Percentiles rank a stretch among this genome's conserved stretches.
These are phyloP conservation scores for Flaveria bidentis DNA, from an alignment of 129 eudicot species.

Conservation along the genomic window DNA sequence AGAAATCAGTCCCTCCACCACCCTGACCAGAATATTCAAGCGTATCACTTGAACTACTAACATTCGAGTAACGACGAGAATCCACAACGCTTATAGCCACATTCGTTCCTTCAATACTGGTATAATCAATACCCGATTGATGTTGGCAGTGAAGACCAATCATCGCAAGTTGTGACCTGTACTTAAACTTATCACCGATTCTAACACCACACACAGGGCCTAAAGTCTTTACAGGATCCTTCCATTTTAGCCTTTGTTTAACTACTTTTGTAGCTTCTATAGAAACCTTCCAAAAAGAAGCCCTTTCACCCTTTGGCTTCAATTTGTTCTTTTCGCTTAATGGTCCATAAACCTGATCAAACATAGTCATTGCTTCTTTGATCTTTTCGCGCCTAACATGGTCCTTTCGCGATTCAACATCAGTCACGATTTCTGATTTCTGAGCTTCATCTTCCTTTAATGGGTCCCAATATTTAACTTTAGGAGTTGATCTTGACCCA, in stretches of 20 bases:
- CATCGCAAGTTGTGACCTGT: constrained; percentile 44
- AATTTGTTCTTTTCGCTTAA: constrained; percentile 1
- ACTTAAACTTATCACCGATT: constrained; percentile 52
- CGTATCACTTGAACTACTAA: constrained; percentile 25
- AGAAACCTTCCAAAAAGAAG: constrained; percentile 7
- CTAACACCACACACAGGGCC: constrained; percentile 57
- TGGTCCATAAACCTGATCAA: constrained; percentile 6
- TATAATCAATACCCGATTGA: constrained; percentile 50
- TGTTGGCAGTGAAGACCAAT: constrained; percentile 54
- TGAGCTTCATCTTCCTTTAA: not conserved
- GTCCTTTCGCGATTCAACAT: not conserved
- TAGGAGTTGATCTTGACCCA: not conserved
- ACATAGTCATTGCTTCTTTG: constrained; percentile 36
- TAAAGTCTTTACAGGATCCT: constrained; percentile 26
- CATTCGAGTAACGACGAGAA: constrained; percentile 52
- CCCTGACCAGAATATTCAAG: constrained; percentile 63
- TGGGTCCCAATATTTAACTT: constrained; percentile 12
- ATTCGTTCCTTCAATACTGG: constrained; percentile 38
- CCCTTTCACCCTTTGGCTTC: constrained; percentile 15
- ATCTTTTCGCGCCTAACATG: constrained; percentile 27
- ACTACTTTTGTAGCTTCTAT: constrained; percentile 28
- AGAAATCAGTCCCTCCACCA: constrained; percentile 26
- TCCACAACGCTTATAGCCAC: constrained; percentile 60
- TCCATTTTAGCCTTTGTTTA: constrained; percentile 31
- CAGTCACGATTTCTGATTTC: constrained; percentile 7